Evolutionary conservation across 345 rosid species (phyloP).

Genomic region (Orychophragmus violaceus): DNA sequence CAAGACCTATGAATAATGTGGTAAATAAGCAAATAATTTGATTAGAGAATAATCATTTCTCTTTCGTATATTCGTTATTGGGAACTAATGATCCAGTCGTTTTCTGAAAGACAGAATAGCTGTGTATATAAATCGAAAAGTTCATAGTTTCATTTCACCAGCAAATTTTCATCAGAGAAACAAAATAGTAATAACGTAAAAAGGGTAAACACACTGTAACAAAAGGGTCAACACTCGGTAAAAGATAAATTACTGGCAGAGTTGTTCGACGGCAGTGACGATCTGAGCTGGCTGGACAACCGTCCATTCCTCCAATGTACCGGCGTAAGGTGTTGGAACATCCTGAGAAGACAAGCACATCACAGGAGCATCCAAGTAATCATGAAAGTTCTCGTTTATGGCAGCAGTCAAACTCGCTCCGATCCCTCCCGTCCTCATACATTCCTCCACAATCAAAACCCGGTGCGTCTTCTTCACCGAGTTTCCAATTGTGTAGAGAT

Average conservation of each 20-base stretch:
- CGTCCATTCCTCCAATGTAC: slow-evolving; percentile 87
- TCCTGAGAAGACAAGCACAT: slow-evolving; percentile 88
- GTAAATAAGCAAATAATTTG: not conserved
- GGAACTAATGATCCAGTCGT: not conserved
- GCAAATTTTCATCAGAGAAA: not conserved
- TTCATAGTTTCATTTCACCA: not conserved
- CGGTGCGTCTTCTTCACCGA: slow-evolving; percentile 88
- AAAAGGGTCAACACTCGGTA: slow-evolving; percentile 19
- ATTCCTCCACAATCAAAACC: slow-evolving; percentile 87
- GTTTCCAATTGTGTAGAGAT: slow-evolving; percentile 80
- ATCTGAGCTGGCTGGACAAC: slow-evolving; percentile 92
- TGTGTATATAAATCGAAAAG: not conserved
- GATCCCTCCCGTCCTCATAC: slow-evolving; percentile 93
- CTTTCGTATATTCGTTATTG: not conserved
- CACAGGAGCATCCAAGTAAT: slow-evolving; percentile 82
- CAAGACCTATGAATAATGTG: too few species aligned
- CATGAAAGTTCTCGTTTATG: slow-evolving; percentile 77
- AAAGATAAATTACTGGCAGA: slow-evolving; percentile 46
- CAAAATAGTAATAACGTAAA: not conserved
- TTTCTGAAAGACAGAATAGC: not conserved
- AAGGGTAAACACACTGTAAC: not conserved
- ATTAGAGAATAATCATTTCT: not conserved
- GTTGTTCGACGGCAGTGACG: slow-evolving; percentile 81
- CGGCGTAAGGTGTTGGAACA: slow-evolving; percentile 89
- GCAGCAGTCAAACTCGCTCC: slow-evolving; percentile 90